Conservation (phyloP, 257 asterid genomes). For the Solanum acaule region DNA sequence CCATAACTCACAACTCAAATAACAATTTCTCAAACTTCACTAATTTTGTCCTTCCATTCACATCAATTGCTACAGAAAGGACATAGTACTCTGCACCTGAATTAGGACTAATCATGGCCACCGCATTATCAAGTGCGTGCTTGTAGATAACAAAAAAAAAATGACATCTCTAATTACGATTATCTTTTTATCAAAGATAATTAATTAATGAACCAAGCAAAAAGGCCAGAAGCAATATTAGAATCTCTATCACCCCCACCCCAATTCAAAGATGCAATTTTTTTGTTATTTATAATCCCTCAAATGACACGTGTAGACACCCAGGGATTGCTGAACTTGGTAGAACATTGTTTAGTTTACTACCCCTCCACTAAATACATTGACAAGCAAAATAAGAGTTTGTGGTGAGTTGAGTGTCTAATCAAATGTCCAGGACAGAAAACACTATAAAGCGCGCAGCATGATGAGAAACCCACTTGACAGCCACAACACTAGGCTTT, state of each 20-base stretch:
- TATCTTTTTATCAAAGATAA: not conserved
- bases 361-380: not conserved
- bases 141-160: not conserved
- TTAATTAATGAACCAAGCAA: not conserved
- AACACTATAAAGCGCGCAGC: not conserved
- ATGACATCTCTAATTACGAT: not conserved
- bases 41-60: not conserved
- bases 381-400: not conserved
- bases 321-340: not conserved
- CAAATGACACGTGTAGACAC: not conserved
- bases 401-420: not conserved
- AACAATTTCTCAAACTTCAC: not conserved
- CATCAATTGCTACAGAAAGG: not conserved
- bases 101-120: not conserved
- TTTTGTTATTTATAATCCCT: not conserved
- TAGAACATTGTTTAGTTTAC: too few relatives aligned
- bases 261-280: not conserved
- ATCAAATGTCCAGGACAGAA: not conserved
- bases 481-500: not conserved
- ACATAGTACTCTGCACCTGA: not conserved
- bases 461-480: not conserved
- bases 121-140: not conserved
- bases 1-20: not conserved
- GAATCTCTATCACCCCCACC: not conserved
- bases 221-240: not conserved